These are phyloP conservation scores for Apiotrichum gamsii DNA, from an alignment of 1,284 basidiomycete genomes.

Conservation along the genomic window DNA sequence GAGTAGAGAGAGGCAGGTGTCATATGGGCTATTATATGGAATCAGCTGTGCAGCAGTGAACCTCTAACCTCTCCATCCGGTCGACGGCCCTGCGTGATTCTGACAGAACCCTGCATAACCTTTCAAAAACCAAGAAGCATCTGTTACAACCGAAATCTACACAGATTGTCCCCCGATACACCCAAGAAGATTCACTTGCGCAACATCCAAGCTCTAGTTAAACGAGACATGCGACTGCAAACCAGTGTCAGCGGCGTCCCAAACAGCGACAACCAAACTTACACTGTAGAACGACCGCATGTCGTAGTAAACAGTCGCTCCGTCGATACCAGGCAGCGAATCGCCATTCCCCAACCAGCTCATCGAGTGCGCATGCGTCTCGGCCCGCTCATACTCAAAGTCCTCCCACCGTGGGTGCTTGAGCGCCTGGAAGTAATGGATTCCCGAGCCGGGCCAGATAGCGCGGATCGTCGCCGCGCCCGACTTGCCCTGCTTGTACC, in stretches of 20 bases:
- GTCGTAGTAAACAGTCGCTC: background rate
- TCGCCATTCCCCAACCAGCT: conserved; percentile 10
- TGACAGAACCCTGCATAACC: no score
- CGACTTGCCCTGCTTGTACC: conserved; percentile 23
- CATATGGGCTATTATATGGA: no score
- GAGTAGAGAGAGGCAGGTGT: conserved; percentile 14
- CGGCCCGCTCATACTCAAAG: conserved; percentile 16
- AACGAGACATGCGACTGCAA: no score
- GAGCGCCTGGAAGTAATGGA: conserved; percentile 22
- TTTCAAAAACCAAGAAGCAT: no score
- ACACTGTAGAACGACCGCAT: conserved; percentile 11
- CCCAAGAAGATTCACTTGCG: no score
- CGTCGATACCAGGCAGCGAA: background rate
- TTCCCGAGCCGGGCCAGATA: conserved; percentile 21
- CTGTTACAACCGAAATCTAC: no score
- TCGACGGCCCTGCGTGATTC: no score
- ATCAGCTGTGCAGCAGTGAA: no score
- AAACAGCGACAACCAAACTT: background rate
- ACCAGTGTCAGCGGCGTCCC: no score
- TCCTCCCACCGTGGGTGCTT: conserved; percentile 37
- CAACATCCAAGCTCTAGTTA: no score
- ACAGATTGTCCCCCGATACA: no score
- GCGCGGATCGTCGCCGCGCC: conserved; percentile 15
- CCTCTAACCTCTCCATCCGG: no score
- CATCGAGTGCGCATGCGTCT: conserved; percentile 2